Evolutionary conservation across 768 basidiomycete species (phyloP).

Genomic region (Rubroboletus pulcherrimus): DNA sequence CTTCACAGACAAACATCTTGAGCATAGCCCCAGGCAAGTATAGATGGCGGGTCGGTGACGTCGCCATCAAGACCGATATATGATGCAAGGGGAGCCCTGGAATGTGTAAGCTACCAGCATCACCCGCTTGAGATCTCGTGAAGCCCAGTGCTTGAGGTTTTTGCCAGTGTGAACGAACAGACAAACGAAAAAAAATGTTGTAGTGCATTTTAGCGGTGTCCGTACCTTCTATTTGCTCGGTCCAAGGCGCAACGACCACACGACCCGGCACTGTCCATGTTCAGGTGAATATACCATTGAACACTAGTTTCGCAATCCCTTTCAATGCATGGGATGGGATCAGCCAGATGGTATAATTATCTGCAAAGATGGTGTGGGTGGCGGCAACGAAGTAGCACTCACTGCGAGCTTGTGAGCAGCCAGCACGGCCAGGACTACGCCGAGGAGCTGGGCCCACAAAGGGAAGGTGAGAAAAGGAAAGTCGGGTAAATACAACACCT

Average conservation of each 20-base stretch:
- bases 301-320: slow-evolving; percentile 6
- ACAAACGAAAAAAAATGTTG: neutral
- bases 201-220: neutral
- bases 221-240: neutral
- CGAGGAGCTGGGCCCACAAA: neutral
- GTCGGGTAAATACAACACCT: slow-evolving; percentile 8
- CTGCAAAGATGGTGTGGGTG: neutral
- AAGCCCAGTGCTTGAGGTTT: neutral
- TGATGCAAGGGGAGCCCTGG: neutral
- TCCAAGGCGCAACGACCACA: neutral
- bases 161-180: neutral
- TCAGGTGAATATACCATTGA: neutral
- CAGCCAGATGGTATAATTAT: neutral
- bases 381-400: neutral
- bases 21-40: neutral
- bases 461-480: slow-evolving; percentile 6
- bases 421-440: neutral
- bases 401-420: neutral
- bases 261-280: neutral
- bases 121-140: neutral
- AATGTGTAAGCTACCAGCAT: neutral
- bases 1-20: neutral
- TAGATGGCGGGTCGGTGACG: neutral
- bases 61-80: neutral
- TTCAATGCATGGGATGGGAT: neutral